phyloP scores from a whole-genome alignment of 257 asterid species.

The Mitragyna speciosa region DNA sequence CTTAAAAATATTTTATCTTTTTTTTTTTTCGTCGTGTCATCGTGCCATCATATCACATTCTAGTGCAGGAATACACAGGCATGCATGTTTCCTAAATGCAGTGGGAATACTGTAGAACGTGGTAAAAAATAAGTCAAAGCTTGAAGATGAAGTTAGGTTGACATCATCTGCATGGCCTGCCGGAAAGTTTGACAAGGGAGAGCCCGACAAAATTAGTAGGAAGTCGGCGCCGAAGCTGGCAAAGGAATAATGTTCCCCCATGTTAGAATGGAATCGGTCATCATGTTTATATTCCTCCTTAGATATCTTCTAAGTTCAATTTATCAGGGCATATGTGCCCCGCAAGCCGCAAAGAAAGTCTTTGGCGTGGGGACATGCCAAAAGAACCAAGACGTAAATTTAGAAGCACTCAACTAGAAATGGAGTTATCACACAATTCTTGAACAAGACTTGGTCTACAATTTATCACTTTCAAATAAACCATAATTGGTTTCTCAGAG shows the following conservation, averaged over 20 bases:
- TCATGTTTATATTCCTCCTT: not conserved
- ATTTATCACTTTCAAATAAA: too few species aligned
- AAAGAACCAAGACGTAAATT: too few species aligned
- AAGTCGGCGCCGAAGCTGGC: conserved; percentile 23
- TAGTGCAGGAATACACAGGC: too few species aligned
- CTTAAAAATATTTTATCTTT: too few species aligned
- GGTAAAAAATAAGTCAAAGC: not conserved
- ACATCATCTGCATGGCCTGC: not conserved
- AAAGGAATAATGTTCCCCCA: not conserved
- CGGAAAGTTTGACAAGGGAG: conserved; percentile 19
- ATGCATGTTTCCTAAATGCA: not conserved
- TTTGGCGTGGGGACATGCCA: not conserved
- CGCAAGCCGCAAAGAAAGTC: conserved; percentile 1
- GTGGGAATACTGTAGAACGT: not conserved
- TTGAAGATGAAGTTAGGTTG: not conserved
- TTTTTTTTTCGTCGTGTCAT: too few species aligned
- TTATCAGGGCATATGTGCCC: not conserved
- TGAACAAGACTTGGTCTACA: too few species aligned
- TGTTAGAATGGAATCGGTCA: not conserved
- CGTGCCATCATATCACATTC: too few species aligned
- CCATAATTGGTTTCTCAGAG: too few species aligned
- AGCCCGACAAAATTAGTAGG: conserved; percentile 4
- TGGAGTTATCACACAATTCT: too few species aligned
- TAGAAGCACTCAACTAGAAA: too few species aligned
- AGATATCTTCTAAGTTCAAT: not conserved